Evolutionary conservation across 129 eudicot species (phyloP).

Genomic region (Flaveria linearis): DNA sequence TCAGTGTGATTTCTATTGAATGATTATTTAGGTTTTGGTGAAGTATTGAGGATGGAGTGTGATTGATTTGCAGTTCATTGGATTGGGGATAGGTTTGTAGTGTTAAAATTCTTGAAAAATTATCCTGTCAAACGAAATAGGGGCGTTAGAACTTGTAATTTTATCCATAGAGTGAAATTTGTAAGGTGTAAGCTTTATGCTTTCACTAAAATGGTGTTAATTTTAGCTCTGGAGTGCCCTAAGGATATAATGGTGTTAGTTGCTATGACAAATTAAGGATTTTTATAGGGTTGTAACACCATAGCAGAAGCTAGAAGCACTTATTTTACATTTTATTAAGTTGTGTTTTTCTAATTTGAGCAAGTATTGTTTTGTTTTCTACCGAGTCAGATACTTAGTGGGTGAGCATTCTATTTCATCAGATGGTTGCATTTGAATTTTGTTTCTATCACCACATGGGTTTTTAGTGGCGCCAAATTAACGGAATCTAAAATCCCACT

Average conservation of each 20-base stretch:
- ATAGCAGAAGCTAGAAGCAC: neutral
- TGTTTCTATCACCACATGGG: neutral
- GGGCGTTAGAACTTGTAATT: neutral
- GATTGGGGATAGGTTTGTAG: neutral
- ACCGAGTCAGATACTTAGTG: neutral
- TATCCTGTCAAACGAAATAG: too few relatives aligned
- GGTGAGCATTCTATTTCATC: too few relatives aligned
- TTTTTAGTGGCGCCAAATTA: neutral
- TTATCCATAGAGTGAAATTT: neutral
- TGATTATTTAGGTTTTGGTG: neutral
- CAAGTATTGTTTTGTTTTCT: neutral
- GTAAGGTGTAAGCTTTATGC: slow-evolving; percentile 4
- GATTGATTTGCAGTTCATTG: slow-evolving; percentile 8
- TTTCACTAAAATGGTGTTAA: neutral
- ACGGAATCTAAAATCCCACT: neutral
- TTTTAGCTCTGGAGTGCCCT: neutral
- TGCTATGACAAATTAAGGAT: too few relatives aligned
- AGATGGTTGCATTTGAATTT: neutral
- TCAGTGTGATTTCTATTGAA: neutral
- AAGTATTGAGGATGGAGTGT: neutral
- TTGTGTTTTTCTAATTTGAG: neutral
- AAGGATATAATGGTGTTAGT: neutral
- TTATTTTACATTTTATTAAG: neutral
- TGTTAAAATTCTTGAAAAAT: neutral
- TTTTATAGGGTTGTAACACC: too few relatives aligned